Evolutionary conservation across 352 stramenopile genomes (phyloP).

Genomic region (Globisporangium viniferum): DNA sequence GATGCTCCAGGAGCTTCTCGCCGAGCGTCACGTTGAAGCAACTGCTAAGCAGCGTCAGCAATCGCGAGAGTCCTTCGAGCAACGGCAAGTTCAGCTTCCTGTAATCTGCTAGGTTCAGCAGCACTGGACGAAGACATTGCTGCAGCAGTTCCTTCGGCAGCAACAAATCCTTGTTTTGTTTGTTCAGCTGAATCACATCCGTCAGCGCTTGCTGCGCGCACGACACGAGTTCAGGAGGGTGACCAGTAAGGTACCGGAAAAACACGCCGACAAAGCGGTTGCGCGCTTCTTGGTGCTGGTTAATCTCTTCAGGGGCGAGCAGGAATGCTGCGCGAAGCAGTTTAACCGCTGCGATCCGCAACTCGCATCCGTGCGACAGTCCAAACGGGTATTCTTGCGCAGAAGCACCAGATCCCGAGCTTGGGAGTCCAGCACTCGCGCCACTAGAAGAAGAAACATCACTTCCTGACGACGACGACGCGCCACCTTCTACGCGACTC

Average conservation of each 20-base stretch:
- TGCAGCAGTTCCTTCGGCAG: constrained; percentile 95
- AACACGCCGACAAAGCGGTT: constrained; percentile 87
- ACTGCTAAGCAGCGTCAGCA: constrained; percentile 93
- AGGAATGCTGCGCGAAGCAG: constrained; percentile 86
- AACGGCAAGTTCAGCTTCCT: constrained; percentile 95
- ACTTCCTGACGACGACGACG: constrained; percentile 24
- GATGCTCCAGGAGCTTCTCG: constrained; percentile 96
- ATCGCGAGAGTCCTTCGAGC: constrained; percentile 89
- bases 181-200: constrained; percentile 83
- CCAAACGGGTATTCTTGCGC: constrained; percentile 87
- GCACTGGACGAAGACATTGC: constrained; percentile 93
- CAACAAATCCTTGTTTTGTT: constrained; percentile 83
- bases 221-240: constrained; percentile 78
- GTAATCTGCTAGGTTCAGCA: constrained; percentile 96
- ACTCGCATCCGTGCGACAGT: constrained; percentile 71
- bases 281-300: constrained; percentile 79
- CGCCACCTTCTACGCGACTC: constrained; percentile 22
- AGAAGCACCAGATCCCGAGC: constrained; percentile 37
- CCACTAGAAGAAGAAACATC: constrained; percentile 12
- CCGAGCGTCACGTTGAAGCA: constrained; percentile 98
- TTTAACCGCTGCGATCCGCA: constrained; percentile 86
- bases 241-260: constrained; percentile 89
- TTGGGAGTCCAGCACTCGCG: constrained; percentile 9
- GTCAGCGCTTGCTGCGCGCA: constrained; percentile 80
- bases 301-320: constrained; percentile 76